Base-by-base conservation (phyloP, 177 flowering plant species). In the Vitis hybrid region DNA sequence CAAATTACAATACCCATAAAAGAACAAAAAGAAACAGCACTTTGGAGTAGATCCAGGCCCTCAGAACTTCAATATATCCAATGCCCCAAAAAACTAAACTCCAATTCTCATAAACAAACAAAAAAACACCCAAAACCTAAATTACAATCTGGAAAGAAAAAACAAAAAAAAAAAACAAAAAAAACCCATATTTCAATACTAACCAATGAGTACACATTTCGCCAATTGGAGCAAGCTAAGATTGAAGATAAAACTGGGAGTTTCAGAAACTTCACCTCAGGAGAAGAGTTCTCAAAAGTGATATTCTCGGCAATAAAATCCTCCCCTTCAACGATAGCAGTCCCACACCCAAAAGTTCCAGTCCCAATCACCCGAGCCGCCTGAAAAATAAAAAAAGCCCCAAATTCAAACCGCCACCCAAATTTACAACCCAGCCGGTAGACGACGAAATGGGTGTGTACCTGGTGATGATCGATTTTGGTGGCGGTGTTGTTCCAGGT, bases 221-320 rank as follows among this genome's bases (percentile, higher is more conserved):
- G 29, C 29, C 29, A 26, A 26, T 26, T 26, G n/a, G 59, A 51
- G 15, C 7, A 58, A 59, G n/a, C 13, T 20, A 10, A 22, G 20
- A n/a, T 45, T 12, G 51, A 54, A 11, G 1, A 50, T 2, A 2
- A 1, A 16, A 39, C 45, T 5, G 45, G 45, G 50, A 57, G 29
- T 45, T 5, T 65, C 29, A 3, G 8, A 49, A 61, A 11, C 8
- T 10, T 61, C 70, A 89, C 97, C 90, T 87, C 76, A 64, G 97
- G 93, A 68, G 99, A 79, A 59, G 88, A 87, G 76, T 94, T 95
- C 79, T 93, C 94, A 81, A 95, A 95, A n/a, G 98, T 91, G 71
- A 95, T 78, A 72, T 95, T 95, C 84, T 95, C 99, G 19, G 97
- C 99, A 66, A 95, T 85, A 57, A 93, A 95, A 71, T 95, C 97